Evolutionary conservation across 345 rosid genomes (phyloP).

Genomic region (Populus nigra): DNA sequence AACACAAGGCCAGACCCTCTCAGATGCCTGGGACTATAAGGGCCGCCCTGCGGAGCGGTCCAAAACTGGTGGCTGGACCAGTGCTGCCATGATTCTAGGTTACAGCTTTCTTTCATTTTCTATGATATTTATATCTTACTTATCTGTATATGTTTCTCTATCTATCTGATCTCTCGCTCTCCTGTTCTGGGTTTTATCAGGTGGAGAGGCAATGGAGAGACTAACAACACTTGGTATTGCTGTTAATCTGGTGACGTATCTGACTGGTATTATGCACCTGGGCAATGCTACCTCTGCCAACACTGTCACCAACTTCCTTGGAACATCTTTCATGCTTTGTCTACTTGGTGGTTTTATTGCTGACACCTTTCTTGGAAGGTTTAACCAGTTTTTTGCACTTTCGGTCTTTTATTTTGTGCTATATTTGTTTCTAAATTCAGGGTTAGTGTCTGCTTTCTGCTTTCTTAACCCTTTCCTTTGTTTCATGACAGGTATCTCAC

Average conservation of each 20-base stretch:
- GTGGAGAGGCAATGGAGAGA: conserved; percentile 81
- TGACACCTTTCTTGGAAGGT: conserved; percentile 98
- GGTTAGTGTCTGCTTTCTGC: background rate
- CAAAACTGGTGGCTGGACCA: conserved; percentile 81
- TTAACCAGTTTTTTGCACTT: background rate
- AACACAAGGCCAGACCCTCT: conserved; percentile 40
- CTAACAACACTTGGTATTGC: conserved; percentile 91
- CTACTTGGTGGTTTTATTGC: conserved; percentile 91
- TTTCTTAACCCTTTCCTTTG: background rate
- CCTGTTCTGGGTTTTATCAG: conserved; percentile 22
- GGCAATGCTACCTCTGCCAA: conserved; percentile 86
- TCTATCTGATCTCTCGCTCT: too few species aligned
- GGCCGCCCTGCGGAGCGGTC: conserved; percentile 70
- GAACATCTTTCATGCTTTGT: conserved; percentile 95
- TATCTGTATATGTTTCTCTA: background rate
- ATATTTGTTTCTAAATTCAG: too few species aligned
- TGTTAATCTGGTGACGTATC: conserved; percentile 85
- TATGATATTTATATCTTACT: background rate
- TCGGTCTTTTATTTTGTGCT: background rate
- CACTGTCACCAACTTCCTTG: conserved; percentile 84
- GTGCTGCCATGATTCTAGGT: conserved; percentile 95
- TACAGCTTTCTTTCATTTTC: background rate
- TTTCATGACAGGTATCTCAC: conserved; percentile 63
- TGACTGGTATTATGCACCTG: conserved; percentile 88
- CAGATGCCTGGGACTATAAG: conserved; percentile 91